phyloP scores from a whole-genome alignment of 2,329 filamentous ascomycete species.

The Dactylellina sp. region DNA sequence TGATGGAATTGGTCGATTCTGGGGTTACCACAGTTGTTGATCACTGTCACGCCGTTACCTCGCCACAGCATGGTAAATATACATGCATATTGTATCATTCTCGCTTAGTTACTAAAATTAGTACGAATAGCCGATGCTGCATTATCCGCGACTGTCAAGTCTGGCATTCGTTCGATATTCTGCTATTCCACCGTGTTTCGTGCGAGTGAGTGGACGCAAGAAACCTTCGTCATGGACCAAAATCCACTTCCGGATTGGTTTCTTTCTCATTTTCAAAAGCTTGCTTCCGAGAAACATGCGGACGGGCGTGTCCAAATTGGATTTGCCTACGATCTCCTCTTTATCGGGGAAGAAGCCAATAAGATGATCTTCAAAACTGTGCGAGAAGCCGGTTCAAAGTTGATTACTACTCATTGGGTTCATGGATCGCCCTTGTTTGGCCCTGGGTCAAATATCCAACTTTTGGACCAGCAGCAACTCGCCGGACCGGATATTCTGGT shows the following conservation, averaged over 20 bases:
- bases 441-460: constrained; percentile 17
- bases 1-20: constrained; percentile 64
- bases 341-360: constrained; percentile 63
- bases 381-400: constrained; percentile 62
- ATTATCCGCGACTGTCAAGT: constrained; percentile 64
- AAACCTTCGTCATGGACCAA: constrained; percentile 58
- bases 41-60: constrained; percentile 63
- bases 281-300: constrained; percentile 61
- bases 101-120: neutral
- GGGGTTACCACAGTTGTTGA: constrained; percentile 66
- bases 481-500: constrained; percentile 65
- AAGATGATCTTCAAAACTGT: constrained; percentile 63
- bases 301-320: constrained; percentile 64
- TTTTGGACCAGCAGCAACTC: constrained; percentile 62
- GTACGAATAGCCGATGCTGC: constrained; percentile 61
- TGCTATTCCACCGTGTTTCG: constrained; percentile 64
- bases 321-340: constrained; percentile 66
- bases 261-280: constrained; percentile 62
- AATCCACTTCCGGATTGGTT: constrained; percentile 63
- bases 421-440: no score
- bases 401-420: constrained; percentile 67
- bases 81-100: neutral
- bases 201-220: constrained; percentile 61
- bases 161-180: constrained; percentile 67
- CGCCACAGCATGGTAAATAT: constrained; percentile 61